A percentile compares a stretch with the other conserved stretches of the same genome.
Evolutionary conservation across 805 yeast genomes (phyloP).

Genomic region (Sugiyamaella chiloensis): DNA sequence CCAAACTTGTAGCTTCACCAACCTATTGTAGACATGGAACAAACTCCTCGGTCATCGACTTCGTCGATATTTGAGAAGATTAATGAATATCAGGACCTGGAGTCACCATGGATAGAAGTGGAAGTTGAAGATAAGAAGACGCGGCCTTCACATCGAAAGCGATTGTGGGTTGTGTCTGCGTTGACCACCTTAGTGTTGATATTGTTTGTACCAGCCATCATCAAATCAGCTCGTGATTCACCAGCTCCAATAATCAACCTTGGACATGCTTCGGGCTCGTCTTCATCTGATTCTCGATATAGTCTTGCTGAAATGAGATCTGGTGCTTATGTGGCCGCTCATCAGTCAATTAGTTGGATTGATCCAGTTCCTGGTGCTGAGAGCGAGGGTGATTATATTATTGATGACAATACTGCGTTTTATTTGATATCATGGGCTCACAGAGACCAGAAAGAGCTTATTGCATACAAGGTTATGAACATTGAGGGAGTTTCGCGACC

Average conservation of each 20-base stretch:
- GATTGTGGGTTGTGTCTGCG: neutral
- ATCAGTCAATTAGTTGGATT: constrained; percentile 69
- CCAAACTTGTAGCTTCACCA: neutral
- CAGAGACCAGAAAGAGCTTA: constrained; percentile 10
- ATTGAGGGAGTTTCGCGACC: constrained; percentile 41
- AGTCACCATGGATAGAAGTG: neutral
- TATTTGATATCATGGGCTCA: constrained; percentile 46
- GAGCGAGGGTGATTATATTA: constrained; percentile 68
- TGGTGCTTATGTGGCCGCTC: constrained; percentile 53
- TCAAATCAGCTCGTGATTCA: constrained; percentile 4
- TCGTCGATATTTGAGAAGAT: constrained; percentile 22
- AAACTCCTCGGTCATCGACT: constrained; percentile 21
- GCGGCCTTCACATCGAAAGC: neutral
- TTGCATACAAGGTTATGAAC: constrained; percentile 32
- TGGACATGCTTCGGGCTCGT: constrained; percentile 2
- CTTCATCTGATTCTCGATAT: constrained; percentile 24
- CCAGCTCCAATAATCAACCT: neutral
- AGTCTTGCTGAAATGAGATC: constrained; percentile 49
- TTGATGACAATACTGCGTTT: constrained; percentile 39
- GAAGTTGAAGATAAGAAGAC: neutral
- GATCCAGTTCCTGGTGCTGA: constrained; percentile 46
- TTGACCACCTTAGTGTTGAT: constrained; percentile 5
- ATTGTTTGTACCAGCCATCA: constrained; percentile 8
- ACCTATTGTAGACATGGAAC: neutral
- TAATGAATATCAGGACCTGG: constrained; percentile 2